Evolutionary conservation across 148 eudicot species (phyloP).

Genomic region (Talinum fruticosum): DNA sequence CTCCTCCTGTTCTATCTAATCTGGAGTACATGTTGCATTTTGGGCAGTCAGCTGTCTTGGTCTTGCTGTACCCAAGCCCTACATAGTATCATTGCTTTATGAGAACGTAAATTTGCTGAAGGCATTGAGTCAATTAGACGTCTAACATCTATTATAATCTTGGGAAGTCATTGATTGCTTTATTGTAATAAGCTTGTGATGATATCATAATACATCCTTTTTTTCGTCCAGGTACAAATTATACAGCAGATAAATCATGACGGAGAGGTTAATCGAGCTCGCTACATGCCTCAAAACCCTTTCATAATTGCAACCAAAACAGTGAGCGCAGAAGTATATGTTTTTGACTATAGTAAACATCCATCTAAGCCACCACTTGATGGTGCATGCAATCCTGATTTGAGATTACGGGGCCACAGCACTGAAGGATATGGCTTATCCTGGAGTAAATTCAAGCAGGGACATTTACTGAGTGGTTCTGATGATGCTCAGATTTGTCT

Average conservation of each 20-base stretch:
- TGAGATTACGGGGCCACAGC: conserved; percentile 82
- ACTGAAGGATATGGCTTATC: conserved; percentile 86
- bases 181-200: not conserved
- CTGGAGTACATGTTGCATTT: not conserved
- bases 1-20: too few species aligned
- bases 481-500: conserved; percentile 82
- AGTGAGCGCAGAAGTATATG: conserved; percentile 77
- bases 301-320: conserved; percentile 89
- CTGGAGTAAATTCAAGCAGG: conserved; percentile 73
- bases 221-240: conserved; percentile 66
- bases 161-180: not conserved
- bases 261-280: conserved; percentile 93
- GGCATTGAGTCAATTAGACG: not conserved
- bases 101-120: not conserved
- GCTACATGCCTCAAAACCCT: conserved; percentile 88
- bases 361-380: conserved; percentile 84
- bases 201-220: not conserved
- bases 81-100: not conserved
- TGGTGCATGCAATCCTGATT: conserved; percentile 75
- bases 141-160: not conserved
- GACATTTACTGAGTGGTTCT: conserved; percentile 73
- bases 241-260: conserved; percentile 90
- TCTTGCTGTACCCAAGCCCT: too few species aligned
- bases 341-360: conserved; percentile 85
- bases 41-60: too few species aligned